These are phyloP conservation scores for Mortierella sp. DNA, from an alignment of 371 early-diverging fungal genomes.

Conservation along the genomic window DNA sequence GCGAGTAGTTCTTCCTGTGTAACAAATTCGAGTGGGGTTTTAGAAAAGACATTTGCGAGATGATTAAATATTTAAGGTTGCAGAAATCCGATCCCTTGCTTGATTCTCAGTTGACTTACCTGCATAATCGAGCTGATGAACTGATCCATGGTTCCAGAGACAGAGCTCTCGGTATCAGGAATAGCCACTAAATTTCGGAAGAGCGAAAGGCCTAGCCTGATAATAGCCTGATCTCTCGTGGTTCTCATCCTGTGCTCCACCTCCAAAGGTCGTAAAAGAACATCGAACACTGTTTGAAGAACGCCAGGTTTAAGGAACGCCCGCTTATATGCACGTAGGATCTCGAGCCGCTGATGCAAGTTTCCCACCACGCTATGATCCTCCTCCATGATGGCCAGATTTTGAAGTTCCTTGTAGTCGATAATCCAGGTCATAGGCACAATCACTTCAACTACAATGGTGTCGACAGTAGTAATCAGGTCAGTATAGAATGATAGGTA, in stretches of 20 bases:
- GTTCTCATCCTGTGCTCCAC: conserved; percentile 71
- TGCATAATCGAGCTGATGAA: conserved; percentile 68
- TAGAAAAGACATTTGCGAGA: too few relatives aligned
- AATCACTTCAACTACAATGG: conserved; percentile 73
- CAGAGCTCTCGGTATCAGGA: conserved; percentile 73
- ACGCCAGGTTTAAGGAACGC: conserved; percentile 72
- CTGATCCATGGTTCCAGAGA: conserved; percentile 61
- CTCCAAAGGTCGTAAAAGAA: conserved; percentile 66
- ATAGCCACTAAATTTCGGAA: conserved; percentile 88
- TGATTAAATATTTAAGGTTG: background rate
- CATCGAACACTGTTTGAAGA: conserved; percentile 59
- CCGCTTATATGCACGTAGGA: conserved; percentile 76
- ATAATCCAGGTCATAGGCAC: conserved; percentile 83
- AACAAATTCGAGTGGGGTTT: background rate
- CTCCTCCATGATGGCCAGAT: conserved; percentile 45
- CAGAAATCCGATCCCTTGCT: background rate
- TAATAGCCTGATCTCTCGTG: conserved; percentile 75
- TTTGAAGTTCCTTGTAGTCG: conserved; percentile 47
- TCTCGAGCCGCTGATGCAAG: conserved; percentile 65
- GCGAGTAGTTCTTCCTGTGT: conserved; percentile 68
- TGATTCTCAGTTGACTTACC: conserved; percentile 45
- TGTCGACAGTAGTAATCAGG: background rate
- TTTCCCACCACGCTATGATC: conserved; percentile 54
- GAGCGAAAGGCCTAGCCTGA: conserved; percentile 81
- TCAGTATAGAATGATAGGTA: background rate